A percentile compares a stretch with the other conserved stretches of the same genome.
Conservation (phyloP, 2,329 filamentous ascomycete species). For the Beauveria rudraprayagi region DNA sequence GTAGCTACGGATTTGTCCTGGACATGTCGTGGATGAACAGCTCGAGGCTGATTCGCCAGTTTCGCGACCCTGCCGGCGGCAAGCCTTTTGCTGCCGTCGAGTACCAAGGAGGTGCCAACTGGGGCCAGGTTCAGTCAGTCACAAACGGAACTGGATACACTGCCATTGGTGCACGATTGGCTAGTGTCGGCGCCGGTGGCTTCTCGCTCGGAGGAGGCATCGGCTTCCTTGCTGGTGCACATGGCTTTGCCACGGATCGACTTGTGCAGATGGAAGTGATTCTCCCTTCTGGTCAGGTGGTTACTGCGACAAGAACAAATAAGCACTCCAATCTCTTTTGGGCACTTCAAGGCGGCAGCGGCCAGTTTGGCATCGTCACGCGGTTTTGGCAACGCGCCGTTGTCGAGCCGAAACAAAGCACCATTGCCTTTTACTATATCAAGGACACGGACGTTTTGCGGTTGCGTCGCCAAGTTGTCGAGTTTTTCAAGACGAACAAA, state of each 20-base stretch:
- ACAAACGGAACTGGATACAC: constrained; percentile 13
- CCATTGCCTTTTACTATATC: constrained; percentile 9
- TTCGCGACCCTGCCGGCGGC: background rate
- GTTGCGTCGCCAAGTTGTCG: background rate
- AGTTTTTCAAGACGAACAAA: constrained; percentile 2
- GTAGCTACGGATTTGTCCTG: constrained; percentile 10
- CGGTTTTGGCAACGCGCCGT: constrained; percentile 14
- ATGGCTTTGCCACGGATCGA: constrained; percentile 38
- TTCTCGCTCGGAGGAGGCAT: constrained; percentile 40
- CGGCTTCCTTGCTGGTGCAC: constrained; percentile 35
- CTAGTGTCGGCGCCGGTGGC: constrained; percentile 36
- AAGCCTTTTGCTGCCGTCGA: constrained; percentile 5
- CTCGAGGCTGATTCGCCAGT: background rate
- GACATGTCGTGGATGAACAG: constrained; percentile 13
- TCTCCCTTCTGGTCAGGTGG: constrained; percentile 33
- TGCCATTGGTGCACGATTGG: constrained; percentile 29
- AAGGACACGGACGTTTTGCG: background rate
- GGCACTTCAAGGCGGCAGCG: constrained; percentile 22
- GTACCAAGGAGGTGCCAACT: constrained; percentile 13
- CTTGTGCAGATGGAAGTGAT: constrained; percentile 37
- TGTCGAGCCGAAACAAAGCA: constrained; percentile 5
- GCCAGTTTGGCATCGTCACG: constrained; percentile 31
- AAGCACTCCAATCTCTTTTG: constrained; percentile 23
- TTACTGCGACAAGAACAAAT: constrained; percentile 27
- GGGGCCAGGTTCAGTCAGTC: constrained; percentile 10